These are phyloP conservation scores for Diaporthe citriasiana DNA, from an alignment of 2,329 filamentous ascomycete genomes.

Conservation along the genomic window DNA sequence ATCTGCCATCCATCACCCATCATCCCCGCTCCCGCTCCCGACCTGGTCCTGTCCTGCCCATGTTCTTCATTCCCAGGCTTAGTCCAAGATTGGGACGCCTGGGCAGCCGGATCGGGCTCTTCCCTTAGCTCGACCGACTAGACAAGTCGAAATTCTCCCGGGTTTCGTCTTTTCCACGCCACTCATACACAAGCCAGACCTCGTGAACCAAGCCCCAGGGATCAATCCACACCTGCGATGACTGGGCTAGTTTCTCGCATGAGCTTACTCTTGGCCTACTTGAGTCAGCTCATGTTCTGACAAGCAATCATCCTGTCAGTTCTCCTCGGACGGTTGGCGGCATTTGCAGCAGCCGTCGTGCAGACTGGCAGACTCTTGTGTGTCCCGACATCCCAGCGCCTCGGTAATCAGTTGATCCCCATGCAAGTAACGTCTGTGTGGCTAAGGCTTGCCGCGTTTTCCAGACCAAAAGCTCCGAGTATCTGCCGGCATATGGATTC, in stretches of 20 bases:
- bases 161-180: conserved; percentile 22
- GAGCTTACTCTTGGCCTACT: conserved; percentile 10
- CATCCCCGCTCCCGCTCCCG: conserved; percentile 13
- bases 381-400: background rate
- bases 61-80: background rate
- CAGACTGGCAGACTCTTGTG: background rate
- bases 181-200: background rate
- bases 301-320: conserved; percentile 24
- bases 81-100: background rate
- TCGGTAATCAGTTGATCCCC: background rate
- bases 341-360: conserved; percentile 23
- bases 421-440: background rate
- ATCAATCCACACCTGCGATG: background rate
- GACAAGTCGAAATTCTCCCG: background rate
- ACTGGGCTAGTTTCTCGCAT: background rate
- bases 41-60: conserved; percentile 17
- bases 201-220: conserved; percentile 5
- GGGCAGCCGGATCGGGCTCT: conserved; percentile 11
- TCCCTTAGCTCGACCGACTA: conserved; percentile 6
- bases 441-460: background rate
- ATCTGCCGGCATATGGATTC: conserved; percentile 16
- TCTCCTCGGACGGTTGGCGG: conserved; percentile 24
- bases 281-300: conserved; percentile 28
- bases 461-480: background rate
- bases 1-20: conserved; percentile 23